Evolutionary conservation across 1,284 basidiomycete genomes (phyloP).

Genomic region (Waitea zeae): DNA sequence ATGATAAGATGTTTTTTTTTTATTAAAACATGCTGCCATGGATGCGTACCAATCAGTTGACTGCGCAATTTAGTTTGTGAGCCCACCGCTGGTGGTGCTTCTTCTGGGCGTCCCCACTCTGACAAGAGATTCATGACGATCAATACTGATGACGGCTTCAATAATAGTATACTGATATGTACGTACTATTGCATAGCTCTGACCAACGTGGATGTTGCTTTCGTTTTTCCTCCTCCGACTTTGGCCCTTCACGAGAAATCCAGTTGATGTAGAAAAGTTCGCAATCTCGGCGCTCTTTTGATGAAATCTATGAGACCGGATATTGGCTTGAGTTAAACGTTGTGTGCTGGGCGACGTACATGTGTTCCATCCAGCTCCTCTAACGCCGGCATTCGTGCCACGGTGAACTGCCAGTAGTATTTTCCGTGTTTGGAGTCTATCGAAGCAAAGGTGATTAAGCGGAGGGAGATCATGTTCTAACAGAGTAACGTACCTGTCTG

Average conservation of each 20-base stretch:
- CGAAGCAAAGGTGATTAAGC: too few species aligned
- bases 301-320: conserved; percentile 49
- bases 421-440: conserved; percentile 21
- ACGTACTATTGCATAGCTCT: conserved; percentile 45
- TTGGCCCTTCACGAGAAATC: conserved; percentile 26
- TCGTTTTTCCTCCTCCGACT: conserved; percentile 24
- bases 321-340: conserved; percentile 1
- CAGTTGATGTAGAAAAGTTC: conserved; percentile 73
- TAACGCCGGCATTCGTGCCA: conserved; percentile 58
- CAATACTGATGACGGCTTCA: neutral
- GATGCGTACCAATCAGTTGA: neutral
- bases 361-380: conserved; percentile 46
- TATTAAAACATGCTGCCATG: too few species aligned
- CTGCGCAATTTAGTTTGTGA: neutral
- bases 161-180: conserved; percentile 1
- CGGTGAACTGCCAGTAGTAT: conserved; percentile 44
- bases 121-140: neutral
- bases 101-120: conserved; percentile 49
- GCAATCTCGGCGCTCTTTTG: conserved; percentile 66
- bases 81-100: conserved; percentile 12
- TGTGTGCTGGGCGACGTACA: conserved; percentile 22
- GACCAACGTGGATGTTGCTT: conserved; percentile 45
- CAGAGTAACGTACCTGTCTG: conserved; percentile 23
- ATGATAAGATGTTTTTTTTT: too few species aligned
- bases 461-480: too few species aligned